These are phyloP conservation scores for Apiotrichum gamsii DNA, from an alignment of 1,284 basidiomycete genomes.

Conservation along the genomic window DNA sequence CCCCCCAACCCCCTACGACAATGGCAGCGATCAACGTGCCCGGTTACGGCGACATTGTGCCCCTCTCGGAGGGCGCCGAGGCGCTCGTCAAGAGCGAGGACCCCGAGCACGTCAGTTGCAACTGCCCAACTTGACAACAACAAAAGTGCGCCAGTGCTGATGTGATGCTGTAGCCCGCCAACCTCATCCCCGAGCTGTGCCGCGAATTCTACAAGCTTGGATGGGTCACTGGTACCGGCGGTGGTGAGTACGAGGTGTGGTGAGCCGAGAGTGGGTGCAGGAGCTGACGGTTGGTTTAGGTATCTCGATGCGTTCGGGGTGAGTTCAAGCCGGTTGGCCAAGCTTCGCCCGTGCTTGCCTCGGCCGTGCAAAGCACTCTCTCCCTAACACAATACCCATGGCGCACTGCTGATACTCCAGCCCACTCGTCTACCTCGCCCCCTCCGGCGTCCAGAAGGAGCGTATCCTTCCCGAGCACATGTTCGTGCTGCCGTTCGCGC, in stretches of 20 bases:
- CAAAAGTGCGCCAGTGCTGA: too few relatives aligned
- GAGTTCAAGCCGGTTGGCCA: slow-evolving; percentile 24
- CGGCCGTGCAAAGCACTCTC: neutral
- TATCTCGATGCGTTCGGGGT: slow-evolving; percentile 67
- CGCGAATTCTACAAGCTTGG: slow-evolving; percentile 53
- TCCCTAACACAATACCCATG: too few relatives aligned
- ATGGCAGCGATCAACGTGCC: slow-evolving; percentile 11
- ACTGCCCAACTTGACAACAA: too few relatives aligned
- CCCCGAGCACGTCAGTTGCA: slow-evolving; percentile 46
- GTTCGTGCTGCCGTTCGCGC: slow-evolving; percentile 74
- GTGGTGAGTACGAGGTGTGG: slow-evolving; percentile 25
- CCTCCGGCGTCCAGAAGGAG: slow-evolving; percentile 82
- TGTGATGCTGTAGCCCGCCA: slow-evolving; percentile 68
- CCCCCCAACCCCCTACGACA: neutral
- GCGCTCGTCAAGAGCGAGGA: slow-evolving; percentile 46
- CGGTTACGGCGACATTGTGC: slow-evolving; percentile 17
- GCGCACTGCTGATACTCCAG: too few relatives aligned
- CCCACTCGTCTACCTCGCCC: slow-evolving; percentile 74
- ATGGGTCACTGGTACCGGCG: slow-evolving; percentile 58
- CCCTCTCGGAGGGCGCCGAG: slow-evolving; percentile 32
- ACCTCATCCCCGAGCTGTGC: slow-evolving; percentile 71
- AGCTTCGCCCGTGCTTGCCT: neutral
- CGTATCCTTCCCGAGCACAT: slow-evolving; percentile 71
- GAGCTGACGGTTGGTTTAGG: too few relatives aligned
- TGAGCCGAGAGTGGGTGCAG: too few relatives aligned